Percentiles rank a stretch among this genome's conserved stretches.
phyloP scores from a whole-genome alignment of 768 basidiomycete species.

The Hericium coralloides region DNA sequence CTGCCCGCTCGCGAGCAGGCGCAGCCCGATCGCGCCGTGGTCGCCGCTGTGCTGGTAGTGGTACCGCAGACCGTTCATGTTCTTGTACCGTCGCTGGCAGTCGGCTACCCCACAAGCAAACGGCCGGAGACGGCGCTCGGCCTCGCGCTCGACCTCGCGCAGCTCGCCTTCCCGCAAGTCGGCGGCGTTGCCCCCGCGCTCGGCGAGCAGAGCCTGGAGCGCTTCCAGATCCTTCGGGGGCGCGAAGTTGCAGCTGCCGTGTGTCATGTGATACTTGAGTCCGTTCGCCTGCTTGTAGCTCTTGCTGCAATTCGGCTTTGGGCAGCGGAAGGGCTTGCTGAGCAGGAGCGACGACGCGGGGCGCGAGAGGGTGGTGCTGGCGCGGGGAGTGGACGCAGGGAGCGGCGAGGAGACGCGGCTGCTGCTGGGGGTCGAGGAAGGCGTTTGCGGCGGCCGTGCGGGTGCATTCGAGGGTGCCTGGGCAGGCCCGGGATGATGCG shows the following conservation, averaged over 20 bases:
- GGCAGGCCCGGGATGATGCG: constrained; percentile 31
- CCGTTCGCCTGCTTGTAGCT: constrained; percentile 94
- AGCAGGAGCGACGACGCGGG: constrained; percentile 54
- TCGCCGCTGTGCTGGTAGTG: constrained; percentile 97
- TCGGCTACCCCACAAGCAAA: constrained; percentile 88
- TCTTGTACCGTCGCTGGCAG: constrained; percentile 87
- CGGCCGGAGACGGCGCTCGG: constrained; percentile 72
- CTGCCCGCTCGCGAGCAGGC: constrained; percentile 69
- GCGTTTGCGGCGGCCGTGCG: constrained; percentile 13
- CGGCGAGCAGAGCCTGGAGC: constrained; percentile 61
- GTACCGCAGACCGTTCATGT: constrained; percentile 93
- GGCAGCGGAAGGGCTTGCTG: constrained; percentile 87
- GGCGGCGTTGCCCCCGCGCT: constrained; percentile 31
- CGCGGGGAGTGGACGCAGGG: constrained; percentile 22
- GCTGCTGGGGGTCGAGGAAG: constrained; percentile 20
- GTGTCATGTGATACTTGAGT: constrained; percentile 90
- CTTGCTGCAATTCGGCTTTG: constrained; percentile 93
- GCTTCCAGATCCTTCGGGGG: constrained; percentile 81
- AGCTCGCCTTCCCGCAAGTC: constrained; percentile 49
- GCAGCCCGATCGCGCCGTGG: constrained; percentile 84
- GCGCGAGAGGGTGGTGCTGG: constrained; percentile 38
- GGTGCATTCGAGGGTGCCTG: constrained; percentile 14
- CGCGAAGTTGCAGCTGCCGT: constrained; percentile 89
- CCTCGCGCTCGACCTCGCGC: constrained; percentile 72
- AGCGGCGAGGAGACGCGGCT: constrained; percentile 12